A percentile compares a stretch with the other conserved stretches of the same genome.
Conservation (phyloP, 2,329 filamentous ascomycete species). For the Beauveria caledonica region DNA sequence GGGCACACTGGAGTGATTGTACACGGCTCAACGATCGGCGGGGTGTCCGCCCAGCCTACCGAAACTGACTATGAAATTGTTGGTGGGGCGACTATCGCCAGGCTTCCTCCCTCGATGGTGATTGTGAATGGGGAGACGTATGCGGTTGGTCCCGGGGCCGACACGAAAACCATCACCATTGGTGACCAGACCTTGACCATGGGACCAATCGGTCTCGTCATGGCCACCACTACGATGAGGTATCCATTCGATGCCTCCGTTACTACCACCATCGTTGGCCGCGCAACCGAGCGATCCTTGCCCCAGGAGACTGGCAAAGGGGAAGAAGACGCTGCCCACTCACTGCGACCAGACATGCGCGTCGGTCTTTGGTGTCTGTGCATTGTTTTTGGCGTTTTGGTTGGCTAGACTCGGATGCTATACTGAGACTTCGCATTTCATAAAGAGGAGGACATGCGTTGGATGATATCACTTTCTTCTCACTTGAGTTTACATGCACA, state of each 20-base stretch:
- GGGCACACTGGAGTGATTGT: constrained; percentile 36
- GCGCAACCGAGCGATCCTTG: constrained; percentile 18
- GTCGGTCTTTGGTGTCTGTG: constrained; percentile 21
- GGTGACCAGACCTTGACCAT: constrained; percentile 44
- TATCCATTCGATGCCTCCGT: constrained; percentile 38
- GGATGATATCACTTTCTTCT: background rate
- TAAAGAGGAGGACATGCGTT: background rate
- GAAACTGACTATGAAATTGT: constrained; percentile 38
- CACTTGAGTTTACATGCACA: background rate
- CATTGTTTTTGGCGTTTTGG: constrained; percentile 33
- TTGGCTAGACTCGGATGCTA: constrained; percentile 18
- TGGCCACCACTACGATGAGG: constrained; percentile 36
- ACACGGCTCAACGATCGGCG: constrained; percentile 35
- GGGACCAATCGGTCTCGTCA: constrained; percentile 39
- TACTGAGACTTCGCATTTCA: constrained; percentile 3
- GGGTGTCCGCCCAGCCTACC: constrained; percentile 24
- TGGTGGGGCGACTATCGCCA: constrained; percentile 44
- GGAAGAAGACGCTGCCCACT: constrained; percentile 17
- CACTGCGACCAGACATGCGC: constrained; percentile 13
- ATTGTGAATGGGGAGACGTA: constrained; percentile 44
- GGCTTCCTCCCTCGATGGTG: constrained; percentile 38
- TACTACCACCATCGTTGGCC: constrained; percentile 32
- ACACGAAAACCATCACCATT: constrained; percentile 36
- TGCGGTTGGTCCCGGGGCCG: constrained; percentile 38
- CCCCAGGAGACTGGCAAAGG: constrained; percentile 19